Percentiles rank a stretch among this genome's conserved stretches.
phyloP scores from a whole-genome alignment of 768 basidiomycete genomes.

The Psilocybe subaeruginosa region DNA sequence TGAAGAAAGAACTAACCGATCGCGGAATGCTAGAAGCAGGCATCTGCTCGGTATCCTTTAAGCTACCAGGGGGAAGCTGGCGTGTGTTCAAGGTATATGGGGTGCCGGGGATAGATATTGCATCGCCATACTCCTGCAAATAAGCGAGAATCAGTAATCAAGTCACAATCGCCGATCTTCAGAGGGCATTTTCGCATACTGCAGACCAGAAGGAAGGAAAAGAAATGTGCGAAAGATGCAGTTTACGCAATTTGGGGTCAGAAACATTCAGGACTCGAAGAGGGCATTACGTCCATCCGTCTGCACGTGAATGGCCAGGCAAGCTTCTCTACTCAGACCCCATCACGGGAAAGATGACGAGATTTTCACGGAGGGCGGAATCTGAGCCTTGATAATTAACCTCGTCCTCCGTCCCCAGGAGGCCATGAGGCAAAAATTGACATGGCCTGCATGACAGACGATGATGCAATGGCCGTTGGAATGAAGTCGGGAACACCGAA shows the following conservation, averaged over 20 bases:
- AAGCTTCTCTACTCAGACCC: conserved; percentile 19
- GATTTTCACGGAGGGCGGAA: conserved; percentile 21
- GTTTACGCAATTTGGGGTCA: conserved; percentile 7
- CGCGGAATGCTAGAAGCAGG: conserved; percentile 21
- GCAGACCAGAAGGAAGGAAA: conserved; percentile 2
- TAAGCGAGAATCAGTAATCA: conserved; percentile 6
- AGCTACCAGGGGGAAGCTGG: conserved; percentile 16
- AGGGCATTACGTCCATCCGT: conserved; percentile 15
- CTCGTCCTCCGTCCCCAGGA: conserved; percentile 14
- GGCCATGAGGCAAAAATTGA: not conserved
- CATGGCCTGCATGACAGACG: conserved; percentile 7
- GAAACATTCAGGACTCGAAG: not conserved
- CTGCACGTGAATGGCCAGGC: conserved; percentile 17
- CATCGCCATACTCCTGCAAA: conserved; percentile 23
- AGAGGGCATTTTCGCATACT: conserved; percentile 9
- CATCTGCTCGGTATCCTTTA: conserved; percentile 22
- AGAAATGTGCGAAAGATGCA: not conserved
- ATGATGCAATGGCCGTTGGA: not conserved
- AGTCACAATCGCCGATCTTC: conserved; percentile 5
- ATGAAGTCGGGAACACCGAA: conserved; percentile 14
- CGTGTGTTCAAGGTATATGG: conserved; percentile 14
- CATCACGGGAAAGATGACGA: conserved; percentile 10
- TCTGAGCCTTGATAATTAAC: conserved; percentile 26
- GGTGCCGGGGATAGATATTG: conserved; percentile 17
- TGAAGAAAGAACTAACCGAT: conserved; percentile 27